Conservation (phyloP, 2,329 filamentous ascomycete species). For the Didymella pinodella region DNA sequence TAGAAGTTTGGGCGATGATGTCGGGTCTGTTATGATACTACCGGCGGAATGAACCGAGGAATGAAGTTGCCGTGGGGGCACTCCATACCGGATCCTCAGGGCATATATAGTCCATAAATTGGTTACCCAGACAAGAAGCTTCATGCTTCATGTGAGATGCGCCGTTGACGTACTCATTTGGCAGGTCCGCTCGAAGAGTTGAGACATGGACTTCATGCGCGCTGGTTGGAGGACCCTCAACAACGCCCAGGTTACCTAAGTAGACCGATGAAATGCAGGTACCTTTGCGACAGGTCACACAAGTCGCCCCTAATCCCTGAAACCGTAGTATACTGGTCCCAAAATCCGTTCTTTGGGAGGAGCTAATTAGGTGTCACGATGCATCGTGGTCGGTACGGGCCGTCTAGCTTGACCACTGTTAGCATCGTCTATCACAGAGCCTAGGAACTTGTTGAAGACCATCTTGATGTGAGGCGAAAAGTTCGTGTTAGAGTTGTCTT, state of each 20-base stretch:
- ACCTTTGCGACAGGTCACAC: constrained; percentile 31
- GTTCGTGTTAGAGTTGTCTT: not conserved
- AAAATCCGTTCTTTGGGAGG: constrained; percentile 16
- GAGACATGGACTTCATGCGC: constrained; percentile 35
- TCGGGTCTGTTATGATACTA: constrained; percentile 13
- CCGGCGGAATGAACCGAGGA: constrained; percentile 41
- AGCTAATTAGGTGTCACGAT: constrained; percentile 13
- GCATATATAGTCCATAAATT: constrained; percentile 36
- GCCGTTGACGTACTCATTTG: constrained; percentile 30
- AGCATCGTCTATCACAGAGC: not conserved
- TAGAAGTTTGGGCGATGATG: constrained; percentile 14
- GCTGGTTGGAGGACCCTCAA: constrained; percentile 28
- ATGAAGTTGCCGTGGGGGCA: constrained; percentile 35
- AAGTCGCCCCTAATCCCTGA: constrained; percentile 26
- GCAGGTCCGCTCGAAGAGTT: constrained; percentile 35
- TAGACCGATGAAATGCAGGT: constrained; percentile 36
- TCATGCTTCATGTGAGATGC: constrained; percentile 33
- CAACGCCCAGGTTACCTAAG: constrained; percentile 34
- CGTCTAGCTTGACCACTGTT: not conserved
- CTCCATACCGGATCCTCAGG: constrained; percentile 20
- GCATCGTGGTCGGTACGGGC: constrained; percentile 23
- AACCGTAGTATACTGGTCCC: constrained; percentile 22
- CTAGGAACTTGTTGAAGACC: not conserved
- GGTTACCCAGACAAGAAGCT: constrained; percentile 9
- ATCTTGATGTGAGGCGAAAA: not conserved